Conservation (phyloP, 2,329 filamentous ascomycete species). For the Bipolaris gigantea region DNA sequence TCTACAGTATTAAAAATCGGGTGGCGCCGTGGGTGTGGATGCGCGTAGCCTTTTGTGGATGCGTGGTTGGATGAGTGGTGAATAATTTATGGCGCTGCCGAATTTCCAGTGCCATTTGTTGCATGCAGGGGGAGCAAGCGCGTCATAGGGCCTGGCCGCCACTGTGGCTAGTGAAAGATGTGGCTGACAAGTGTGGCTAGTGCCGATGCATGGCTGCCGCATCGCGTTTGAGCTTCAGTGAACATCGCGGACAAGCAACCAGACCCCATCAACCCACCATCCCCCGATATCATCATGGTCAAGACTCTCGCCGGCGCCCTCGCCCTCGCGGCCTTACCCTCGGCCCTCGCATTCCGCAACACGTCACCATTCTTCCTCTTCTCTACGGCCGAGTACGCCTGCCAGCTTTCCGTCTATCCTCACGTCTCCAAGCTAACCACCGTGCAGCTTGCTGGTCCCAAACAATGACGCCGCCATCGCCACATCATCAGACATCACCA, state of each 20-base stretch:
- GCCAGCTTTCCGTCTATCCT: slow-evolving; percentile 10
- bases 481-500: slow-evolving; percentile 48
- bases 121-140: slow-evolving; percentile 10
- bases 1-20: neutral
- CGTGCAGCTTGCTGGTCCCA: slow-evolving; percentile 33
- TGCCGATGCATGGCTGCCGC: neutral
- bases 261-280: slow-evolving; percentile 14
- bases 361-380: slow-evolving; percentile 88
- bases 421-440: slow-evolving; percentile 27
- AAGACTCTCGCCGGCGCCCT: slow-evolving; percentile 53
- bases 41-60: neutral
- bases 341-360: slow-evolving; percentile 74
- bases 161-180: neutral
- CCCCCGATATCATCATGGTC: slow-evolving; percentile 36
- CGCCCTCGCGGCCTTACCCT: slow-evolving; percentile 56
- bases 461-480: slow-evolving; percentile 42
- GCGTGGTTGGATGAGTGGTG: slow-evolving; percentile 3
- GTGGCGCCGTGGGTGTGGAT: slow-evolving; percentile 10
- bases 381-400: slow-evolving; percentile 75
- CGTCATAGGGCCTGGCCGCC: slow-evolving; percentile 29
- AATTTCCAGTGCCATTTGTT: slow-evolving; percentile 13
- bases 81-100: slow-evolving; percentile 4
- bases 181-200: slow-evolving; percentile 5
- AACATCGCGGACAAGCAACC: slow-evolving; percentile 8
- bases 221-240: slow-evolving; percentile 17